phyloP scores from a whole-genome alignment of 306 rosid genomes.

The Ochetophila trinervis region DNA sequence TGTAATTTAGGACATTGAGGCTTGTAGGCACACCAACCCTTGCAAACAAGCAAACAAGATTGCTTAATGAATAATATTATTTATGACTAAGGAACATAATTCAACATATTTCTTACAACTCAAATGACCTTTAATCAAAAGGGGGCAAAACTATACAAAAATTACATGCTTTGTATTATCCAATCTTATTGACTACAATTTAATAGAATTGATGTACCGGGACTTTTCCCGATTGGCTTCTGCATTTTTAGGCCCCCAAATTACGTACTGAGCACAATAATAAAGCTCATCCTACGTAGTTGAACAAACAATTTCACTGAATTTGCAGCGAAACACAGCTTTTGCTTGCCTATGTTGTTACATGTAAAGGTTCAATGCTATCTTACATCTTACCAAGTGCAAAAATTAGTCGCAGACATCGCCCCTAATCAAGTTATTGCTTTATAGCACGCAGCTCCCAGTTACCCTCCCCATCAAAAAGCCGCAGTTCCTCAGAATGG shows the following conservation, averaged over 20 bases:
- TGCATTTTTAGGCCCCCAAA: slow-evolving; percentile 14
- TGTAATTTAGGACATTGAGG: no score
- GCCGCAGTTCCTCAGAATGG: slow-evolving; percentile 79
- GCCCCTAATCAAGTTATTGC: slow-evolving; percentile 36
- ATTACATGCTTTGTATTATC: slow-evolving; percentile 15
- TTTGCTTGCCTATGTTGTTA: slow-evolving; percentile 18
- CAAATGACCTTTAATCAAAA: no score
- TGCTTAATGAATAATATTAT: no score
- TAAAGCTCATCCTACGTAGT: background rate
- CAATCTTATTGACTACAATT: slow-evolving; percentile 21
- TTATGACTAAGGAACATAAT: no score
- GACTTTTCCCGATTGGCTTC: background rate
- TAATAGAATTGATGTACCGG: background rate
- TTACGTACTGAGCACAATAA: slow-evolving; percentile 14
- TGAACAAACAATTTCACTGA: slow-evolving; percentile 3
- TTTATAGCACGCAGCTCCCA: slow-evolving; percentile 87
- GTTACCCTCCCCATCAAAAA: slow-evolving; percentile 96
- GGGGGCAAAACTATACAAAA: background rate
- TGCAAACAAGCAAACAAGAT: no score
- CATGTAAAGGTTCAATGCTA: slow-evolving; percentile 21
- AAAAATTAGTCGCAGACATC: slow-evolving; percentile 15
- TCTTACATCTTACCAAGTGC: slow-evolving; percentile 25
- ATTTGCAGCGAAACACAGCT: slow-evolving; percentile 16
- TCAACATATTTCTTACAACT: no score
- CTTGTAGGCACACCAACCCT: no score